These are phyloP conservation scores for Chlorencoelia australis DNA, from an alignment of 2,329 filamentous ascomycete genomes.

Conservation along the genomic window DNA sequence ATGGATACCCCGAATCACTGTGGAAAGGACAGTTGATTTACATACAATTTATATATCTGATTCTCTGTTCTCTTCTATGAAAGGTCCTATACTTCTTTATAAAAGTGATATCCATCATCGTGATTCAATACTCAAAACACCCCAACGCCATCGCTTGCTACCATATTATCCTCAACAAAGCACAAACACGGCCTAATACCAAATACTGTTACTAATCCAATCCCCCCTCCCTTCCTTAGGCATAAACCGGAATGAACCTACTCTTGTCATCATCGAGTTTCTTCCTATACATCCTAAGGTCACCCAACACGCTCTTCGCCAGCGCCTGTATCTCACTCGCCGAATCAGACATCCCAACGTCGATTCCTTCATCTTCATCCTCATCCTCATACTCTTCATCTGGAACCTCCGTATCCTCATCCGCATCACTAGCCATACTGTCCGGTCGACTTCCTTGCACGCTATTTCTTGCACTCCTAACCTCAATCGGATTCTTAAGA, in stretches of 20 bases:
- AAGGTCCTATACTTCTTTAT: too few species aligned
- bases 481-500: slow-evolving; percentile 77
- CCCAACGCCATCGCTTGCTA: slow-evolving; percentile 3
- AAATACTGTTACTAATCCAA: too few species aligned
- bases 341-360: slow-evolving; percentile 39
- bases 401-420: slow-evolving; percentile 16
- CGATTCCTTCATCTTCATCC: slow-evolving; percentile 43
- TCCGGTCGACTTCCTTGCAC: slow-evolving; percentile 12
- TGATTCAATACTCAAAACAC: slow-evolving; percentile 3
- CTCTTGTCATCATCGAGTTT: slow-evolving; percentile 78
- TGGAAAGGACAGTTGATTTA: too few species aligned
- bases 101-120: too few species aligned
- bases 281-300: slow-evolving; percentile 68
- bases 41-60: too few species aligned
- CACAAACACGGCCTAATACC: not conserved
- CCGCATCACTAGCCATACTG: slow-evolving; percentile 9
- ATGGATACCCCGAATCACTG: too few species aligned
- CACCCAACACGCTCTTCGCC: slow-evolving; percentile 74
- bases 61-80: too few species aligned
- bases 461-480: slow-evolving; percentile 30
- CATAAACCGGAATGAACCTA: slow-evolving; percentile 38
- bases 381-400: slow-evolving; percentile 26
- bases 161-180: not conserved
- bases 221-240: too few species aligned
- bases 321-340: slow-evolving; percentile 67